phyloP scores from a whole-genome alignment of 2,329 filamentous ascomycete species.

The Fusarium sp. region DNA sequence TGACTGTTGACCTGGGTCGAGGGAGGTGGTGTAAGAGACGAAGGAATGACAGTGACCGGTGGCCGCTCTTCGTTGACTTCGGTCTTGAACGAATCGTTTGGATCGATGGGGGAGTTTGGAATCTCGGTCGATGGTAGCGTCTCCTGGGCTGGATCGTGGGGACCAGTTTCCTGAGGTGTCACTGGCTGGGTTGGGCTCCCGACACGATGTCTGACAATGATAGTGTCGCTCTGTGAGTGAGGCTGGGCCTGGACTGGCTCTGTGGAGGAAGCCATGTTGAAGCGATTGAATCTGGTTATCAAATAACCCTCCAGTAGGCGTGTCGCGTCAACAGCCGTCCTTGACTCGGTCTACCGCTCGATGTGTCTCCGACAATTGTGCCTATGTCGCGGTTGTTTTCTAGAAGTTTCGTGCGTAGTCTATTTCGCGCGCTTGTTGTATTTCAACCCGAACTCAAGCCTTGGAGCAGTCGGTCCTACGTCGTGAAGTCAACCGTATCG shows the following conservation, averaged over 20 bases:
- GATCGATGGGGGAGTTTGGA: conserved; percentile 67
- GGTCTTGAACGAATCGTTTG: conserved; percentile 64
- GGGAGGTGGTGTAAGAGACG: conserved; percentile 71
- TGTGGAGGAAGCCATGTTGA: conserved; percentile 57
- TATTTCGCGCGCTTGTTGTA: conserved; percentile 33
- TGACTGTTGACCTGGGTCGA: conserved; percentile 65
- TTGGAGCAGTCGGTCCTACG: conserved; percentile 40
- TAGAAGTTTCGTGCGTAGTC: conserved; percentile 26
- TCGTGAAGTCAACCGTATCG: conserved; percentile 42
- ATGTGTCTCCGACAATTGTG: neutral
- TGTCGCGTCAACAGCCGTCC: conserved; percentile 35
- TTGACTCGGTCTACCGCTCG: conserved; percentile 3
- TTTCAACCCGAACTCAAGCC: conserved; percentile 22
- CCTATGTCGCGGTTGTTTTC: neutral
- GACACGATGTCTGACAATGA: conserved; percentile 51
- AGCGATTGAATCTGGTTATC: conserved; percentile 12
- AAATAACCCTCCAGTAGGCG: conserved; percentile 9
- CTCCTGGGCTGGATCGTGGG: conserved; percentile 62
- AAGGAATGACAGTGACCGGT: conserved; percentile 66
- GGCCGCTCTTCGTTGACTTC: conserved; percentile 65
- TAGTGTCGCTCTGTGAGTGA: conserved; percentile 51
- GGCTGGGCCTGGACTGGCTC: conserved; percentile 51
- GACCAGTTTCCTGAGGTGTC: conserved; percentile 53
- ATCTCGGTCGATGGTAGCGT: conserved; percentile 72
- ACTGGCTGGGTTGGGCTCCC: conserved; percentile 53